Evolutionary conservation across 345 rosid species (phyloP).

Genomic region (Pistacia integerrima): DNA sequence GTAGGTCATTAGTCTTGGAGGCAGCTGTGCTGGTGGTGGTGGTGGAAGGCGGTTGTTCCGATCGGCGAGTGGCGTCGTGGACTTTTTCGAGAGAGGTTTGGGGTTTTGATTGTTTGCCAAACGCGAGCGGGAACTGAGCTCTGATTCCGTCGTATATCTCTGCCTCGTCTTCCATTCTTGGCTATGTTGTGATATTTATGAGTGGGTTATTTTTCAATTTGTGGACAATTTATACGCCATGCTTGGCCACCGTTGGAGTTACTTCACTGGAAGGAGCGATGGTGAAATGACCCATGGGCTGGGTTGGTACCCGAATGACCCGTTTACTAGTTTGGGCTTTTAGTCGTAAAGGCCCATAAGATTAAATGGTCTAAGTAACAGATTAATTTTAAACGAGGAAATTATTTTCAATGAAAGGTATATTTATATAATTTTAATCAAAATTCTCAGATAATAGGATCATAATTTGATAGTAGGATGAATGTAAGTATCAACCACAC

Average conservation of each 20-base stretch:
- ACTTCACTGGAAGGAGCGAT: background rate
- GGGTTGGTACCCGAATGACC: background rate
- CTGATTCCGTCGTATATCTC: constrained; percentile 50
- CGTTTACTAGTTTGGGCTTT: no score
- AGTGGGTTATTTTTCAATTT: background rate
- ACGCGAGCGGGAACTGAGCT: constrained; percentile 57
- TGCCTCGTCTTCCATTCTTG: constrained; percentile 47
- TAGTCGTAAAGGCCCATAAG: no score
- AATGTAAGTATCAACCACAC: no score
- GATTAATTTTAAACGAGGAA: no score
- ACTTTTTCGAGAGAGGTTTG: constrained; percentile 50
- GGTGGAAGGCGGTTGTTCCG: background rate
- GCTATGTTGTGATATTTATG: background rate
- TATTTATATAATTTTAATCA: no score
- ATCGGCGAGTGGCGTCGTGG: constrained; percentile 60
- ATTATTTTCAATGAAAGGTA: no score
- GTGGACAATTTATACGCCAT: constrained; percentile 1
- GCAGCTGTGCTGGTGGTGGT: no score
- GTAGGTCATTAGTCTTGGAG: no score
- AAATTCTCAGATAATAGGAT: no score
- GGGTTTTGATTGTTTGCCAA: constrained; percentile 56
- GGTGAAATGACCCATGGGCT: background rate
- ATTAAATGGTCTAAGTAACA: no score
- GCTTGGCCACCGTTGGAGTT: constrained; percentile 15
- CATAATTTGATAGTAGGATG: no score